These are phyloP conservation scores for Beauveria brongniartii DNA, from an alignment of 2,329 filamentous ascomycete species.

Conservation along the genomic window DNA sequence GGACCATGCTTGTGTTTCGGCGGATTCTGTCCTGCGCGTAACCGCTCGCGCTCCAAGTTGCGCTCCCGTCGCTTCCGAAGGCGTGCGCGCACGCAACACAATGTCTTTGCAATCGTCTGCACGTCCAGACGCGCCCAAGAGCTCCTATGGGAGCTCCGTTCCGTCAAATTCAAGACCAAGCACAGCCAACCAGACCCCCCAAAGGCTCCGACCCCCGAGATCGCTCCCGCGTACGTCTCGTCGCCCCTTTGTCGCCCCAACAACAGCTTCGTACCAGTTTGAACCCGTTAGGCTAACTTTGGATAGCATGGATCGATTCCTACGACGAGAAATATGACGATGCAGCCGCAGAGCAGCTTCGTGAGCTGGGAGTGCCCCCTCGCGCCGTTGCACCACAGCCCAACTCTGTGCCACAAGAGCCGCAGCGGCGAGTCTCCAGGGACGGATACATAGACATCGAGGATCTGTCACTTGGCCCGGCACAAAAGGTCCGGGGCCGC, in stretches of 20 bases:
- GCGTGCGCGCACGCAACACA: background rate
- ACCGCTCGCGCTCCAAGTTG: background rate
- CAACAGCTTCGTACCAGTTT: constrained; percentile 12
- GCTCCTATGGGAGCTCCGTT: background rate
- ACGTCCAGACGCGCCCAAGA: background rate
- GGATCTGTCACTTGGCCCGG: constrained; percentile 29
- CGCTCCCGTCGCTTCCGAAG: background rate
- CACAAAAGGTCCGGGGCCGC: constrained; percentile 25
- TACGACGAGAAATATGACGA: constrained; percentile 35
- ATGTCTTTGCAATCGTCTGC: background rate
- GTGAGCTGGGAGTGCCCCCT: constrained; percentile 30
- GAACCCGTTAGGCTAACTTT: constrained; percentile 7
- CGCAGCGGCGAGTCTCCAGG: constrained; percentile 35
- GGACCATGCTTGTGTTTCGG: background rate
- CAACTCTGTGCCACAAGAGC: constrained; percentile 32
- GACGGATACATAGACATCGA: constrained; percentile 39
- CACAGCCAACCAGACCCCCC: constrained; percentile 12
- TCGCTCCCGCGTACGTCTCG: constrained; percentile 22
- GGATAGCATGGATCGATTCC: constrained; percentile 41
- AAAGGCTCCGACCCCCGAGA: constrained; percentile 20
- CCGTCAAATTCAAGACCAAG: constrained; percentile 12
- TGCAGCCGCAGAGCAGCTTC: constrained; percentile 30
- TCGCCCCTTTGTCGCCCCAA: background rate
- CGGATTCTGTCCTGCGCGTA: background rate
- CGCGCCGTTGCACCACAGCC: constrained; percentile 32